Base-by-base conservation (phyloP, 2,329 filamentous ascomycete species). In the Microsporum audouinii region DNA sequence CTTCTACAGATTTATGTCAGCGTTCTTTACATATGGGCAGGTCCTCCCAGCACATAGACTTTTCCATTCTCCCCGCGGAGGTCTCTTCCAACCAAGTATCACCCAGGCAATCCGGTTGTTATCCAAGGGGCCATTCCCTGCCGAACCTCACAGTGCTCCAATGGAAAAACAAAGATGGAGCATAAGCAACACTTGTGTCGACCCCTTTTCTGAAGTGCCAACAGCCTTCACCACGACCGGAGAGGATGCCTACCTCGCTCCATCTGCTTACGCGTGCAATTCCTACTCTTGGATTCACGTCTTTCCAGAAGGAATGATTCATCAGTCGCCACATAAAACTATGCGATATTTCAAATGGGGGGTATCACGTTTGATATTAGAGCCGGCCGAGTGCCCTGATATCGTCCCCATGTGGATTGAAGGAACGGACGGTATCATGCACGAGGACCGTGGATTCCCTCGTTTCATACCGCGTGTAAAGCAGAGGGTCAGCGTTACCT, bases 281-380 rank as follows among this genome's bases (percentile, higher is more conserved):
- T 84, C 84, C 53, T 82, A 88, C 72, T 84, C 84, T 51, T 99
- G 94, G 94, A 79, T 99, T 2, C 94, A 99, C 73, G 87, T 97
- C 60, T 97, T 97, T 73, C 94, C 94, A 10, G 94, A 99, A 75
- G 94, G 91, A 56, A 90, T 88, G 73, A 90, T 96, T 53, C 91
- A 97, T 74, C 94, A 99, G 76, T 86, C 90, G 66, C 82, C 87
- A 1, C 78, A 85, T 47, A 84, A 85, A 68, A 84, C 86, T 5
- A 86, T 97, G 80, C 88, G 94, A 34, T 99, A 99, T 76, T 97
- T 97, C 83, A 96, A 96, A 78, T 99, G 94, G 94, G 94, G 94
- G 0, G 81, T 97, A 1, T 90, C 92, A 5, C 84, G 94, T 1
- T 80, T 97, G 62, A 94, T 99, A 62, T 83, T 99, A 55, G 94